A percentile compares a stretch with the other conserved stretches of the same genome.
Evolutionary conservation across 768 basidiomycete genomes (phyloP).

Genomic region (Mycena polygramma): DNA sequence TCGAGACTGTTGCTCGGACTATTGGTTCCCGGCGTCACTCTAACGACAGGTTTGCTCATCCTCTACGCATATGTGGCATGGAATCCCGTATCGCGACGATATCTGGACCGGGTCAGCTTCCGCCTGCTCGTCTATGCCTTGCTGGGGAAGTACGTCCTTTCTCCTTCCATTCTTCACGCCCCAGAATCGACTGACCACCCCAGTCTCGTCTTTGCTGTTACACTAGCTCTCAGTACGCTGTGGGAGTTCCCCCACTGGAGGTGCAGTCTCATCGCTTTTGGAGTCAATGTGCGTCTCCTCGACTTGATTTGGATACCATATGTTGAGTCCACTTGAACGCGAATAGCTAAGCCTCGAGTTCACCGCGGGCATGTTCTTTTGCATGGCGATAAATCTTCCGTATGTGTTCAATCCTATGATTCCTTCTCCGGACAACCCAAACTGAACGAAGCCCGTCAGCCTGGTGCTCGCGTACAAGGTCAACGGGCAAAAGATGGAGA

Average conservation of each 20-base stretch:
- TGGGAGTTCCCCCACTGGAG: no score
- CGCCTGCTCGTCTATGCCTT: not conserved
- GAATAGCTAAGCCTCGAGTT: conserved; percentile 12
- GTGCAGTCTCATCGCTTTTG: no score
- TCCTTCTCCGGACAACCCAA: no score
- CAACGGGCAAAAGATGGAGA: conserved; percentile 15
- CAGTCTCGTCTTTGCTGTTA: no score
- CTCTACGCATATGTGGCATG: not conserved
- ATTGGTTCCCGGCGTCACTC: not conserved
- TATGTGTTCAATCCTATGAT: not conserved
- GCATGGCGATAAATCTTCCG: conserved; percentile 22
- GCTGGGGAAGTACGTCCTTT: not conserved
- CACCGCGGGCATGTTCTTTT: conserved; percentile 21
- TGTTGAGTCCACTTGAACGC: not conserved
- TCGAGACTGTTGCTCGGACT: no score
- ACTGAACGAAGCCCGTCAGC: not conserved
- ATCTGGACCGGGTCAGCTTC: not conserved
- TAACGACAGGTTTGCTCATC: not conserved
- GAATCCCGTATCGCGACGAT: not conserved
- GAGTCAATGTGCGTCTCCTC: no score
- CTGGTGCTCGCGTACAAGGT: conserved; percentile 9
- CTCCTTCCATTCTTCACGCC: no score
- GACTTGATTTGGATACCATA: no score
- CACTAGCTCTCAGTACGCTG: no score
- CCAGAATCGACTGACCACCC: no score